Evolutionary conservation across 345 rosid species (phyloP), one percentile per base, ranked within the genome.

Genomic region (Gossypium herbaceum): DNA sequence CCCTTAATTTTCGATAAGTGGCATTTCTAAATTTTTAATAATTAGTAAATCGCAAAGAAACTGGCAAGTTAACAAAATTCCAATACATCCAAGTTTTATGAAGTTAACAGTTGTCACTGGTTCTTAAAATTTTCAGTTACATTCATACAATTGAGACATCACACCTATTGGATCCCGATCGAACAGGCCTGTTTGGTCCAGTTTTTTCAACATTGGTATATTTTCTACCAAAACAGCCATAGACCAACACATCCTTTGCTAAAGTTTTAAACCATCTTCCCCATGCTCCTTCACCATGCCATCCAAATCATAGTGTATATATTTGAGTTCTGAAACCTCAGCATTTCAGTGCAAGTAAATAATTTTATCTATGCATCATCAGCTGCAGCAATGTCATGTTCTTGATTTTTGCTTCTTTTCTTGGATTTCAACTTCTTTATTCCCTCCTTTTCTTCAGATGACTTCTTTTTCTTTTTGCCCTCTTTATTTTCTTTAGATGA

Each of bases 391-490:
- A n/a, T 29, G 41, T 81, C 77, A n/a, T 47, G 24, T 65, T 71
- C 65, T 73, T 54, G 22, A 20, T 7, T 45, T 67, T 69, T 69
- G 59, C 45, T 27, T 69, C 60, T 51, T 17, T 69, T 69, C 59
- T 69, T 69, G 45, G 73, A 50, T 51, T 69, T 69, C 45, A 27
- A 51, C 73, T 51, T 69, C 44, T 69, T 51, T 12, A 12, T 69
- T 69, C 45, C 58, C 3, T 27, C 44, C 12, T 68, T 50, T 56
- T 68, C 83, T 74, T 74, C 57, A 7, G 75, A 74, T 34, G 60
- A 51, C 81, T 80, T 77, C 68, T 57, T 80, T 75, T 81, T 77
- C 73, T 52, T 80, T 75, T 73, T 69, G 72, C 52, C 77, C 27
- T 55, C 82, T 41, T 11, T 69, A 27, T 66, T 59, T 52, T 63